Conservation (phyloP, 2,329 filamentous ascomycete genomes). For the Aspergillus neoniger region DNA sequence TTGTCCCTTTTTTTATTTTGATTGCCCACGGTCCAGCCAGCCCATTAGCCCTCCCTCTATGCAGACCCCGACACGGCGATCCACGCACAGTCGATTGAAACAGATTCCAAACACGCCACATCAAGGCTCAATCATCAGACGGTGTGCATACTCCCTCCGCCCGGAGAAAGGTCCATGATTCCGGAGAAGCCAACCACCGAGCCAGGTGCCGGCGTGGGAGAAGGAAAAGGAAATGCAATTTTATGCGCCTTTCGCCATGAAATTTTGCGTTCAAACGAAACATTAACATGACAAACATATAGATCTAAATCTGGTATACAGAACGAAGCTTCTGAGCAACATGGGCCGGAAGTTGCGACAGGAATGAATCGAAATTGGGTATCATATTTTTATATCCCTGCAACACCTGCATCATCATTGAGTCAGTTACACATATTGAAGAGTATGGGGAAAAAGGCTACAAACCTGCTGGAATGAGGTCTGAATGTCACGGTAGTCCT, state of each 20-base stretch:
- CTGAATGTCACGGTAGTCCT: slow-evolving; percentile 62
- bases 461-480: slow-evolving; percentile 75
- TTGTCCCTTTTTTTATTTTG: not conserved
- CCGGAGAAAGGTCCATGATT: not conserved
- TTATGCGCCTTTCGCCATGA: slow-evolving; percentile 28
- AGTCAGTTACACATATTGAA: not conserved
- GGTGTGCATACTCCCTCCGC: not conserved
- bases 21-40: slow-evolving; percentile 1
- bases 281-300: slow-evolving; percentile 20
- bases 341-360: slow-evolving; percentile 42
- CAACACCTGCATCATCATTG: slow-evolving; percentile 35
- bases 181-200: not conserved
- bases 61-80: slow-evolving; percentile 8
- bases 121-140: not conserved
- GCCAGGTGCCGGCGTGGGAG: not conserved
- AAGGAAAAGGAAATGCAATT: slow-evolving; percentile 17
- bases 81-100: slow-evolving; percentile 11
- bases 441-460: slow-evolving; percentile 10
- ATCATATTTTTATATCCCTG: slow-evolving; percentile 52
- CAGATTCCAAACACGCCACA: slow-evolving; percentile 5
- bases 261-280: slow-evolving; percentile 20
- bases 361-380: slow-evolving; percentile 50
- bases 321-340: slow-evolving; percentile 46
- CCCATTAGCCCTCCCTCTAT: slow-evolving; percentile 16
- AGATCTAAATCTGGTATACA: slow-evolving; percentile 44